Base-by-base conservation (phyloP, 78 protist species). In the Planoprotostelium fungivorum region DNA sequence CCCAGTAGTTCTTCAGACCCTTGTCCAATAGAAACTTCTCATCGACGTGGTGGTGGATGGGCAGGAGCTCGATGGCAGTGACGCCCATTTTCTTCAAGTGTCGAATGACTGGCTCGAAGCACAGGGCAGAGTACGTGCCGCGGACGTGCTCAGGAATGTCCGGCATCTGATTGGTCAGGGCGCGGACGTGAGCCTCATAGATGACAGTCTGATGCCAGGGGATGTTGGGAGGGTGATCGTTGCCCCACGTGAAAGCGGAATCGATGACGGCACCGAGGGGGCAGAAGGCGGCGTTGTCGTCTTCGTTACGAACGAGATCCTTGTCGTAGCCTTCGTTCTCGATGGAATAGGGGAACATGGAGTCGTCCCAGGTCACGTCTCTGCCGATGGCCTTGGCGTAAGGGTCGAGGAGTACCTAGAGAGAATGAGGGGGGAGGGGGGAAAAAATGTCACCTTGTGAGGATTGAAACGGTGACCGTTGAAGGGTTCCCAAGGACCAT, bases 21-120 rank as follows among this genome's bases (percentile, higher is more conserved):
- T 51, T 51, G 73, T 51, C 73, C 73, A 51, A 51, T 16, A 51
- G 16, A 16, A 51, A 51, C 16, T 51, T 51, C 73, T 51, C 73
- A 16, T 51, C 73, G 73, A 51, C 73, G 73, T 51, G 73, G 73
- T 51, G 73, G 73, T 51, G 73, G 73, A 51, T 51, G 73, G 73
- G 73, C 73, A 51, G 73, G 31, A 51, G 16, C 73, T 51, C 73
- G 73, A 51, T 51, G 16, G 73, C 73, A 16, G 73, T 51, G 73
- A 51, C 73, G 16, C 73, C 73, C 31, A 51, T 5, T 51, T 51
- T 51, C 73, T 51, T 51, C 73, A 51, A 51, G 73, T 51, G 73
- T 16, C 16, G 5, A 16, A 51, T 51, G 73, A 51, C 73, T 5
- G 73, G 73, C 73, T 51, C 73, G 73, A 51, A 51, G 16, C 73